phyloP scores from a whole-genome alignment of 225 moss, liverwort and hornwort genomes.

The Marchantia paleacea region DNA sequence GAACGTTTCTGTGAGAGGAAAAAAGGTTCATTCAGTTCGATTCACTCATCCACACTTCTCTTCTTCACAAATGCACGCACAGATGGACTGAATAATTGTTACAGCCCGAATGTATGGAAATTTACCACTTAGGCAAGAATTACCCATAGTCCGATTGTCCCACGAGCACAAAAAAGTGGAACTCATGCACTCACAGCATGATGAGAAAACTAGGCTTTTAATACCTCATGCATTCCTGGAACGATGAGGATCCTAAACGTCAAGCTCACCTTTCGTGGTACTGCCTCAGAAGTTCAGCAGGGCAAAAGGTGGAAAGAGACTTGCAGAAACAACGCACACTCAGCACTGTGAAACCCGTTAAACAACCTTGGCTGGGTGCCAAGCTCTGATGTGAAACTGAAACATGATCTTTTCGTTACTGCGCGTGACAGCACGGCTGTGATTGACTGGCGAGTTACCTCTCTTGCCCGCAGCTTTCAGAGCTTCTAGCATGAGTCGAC shows the following conservation, averaged over 20 bases:
- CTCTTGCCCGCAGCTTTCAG: conserved; percentile 31
- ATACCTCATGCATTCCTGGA: not conserved
- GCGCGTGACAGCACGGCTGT: conserved; percentile 10
- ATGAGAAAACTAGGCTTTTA: not conserved
- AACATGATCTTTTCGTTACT: conserved; percentile 23
- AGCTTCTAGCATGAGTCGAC: conserved; percentile 66
- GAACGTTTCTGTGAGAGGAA: conserved; percentile 32
- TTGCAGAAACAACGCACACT: conserved; percentile 24
- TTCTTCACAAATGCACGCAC: not conserved
- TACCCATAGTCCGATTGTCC: not conserved
- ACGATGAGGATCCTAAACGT: conserved; percentile 10
- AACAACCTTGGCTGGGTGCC: conserved; percentile 8
- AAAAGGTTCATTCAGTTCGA: not conserved
- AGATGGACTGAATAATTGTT: not conserved
- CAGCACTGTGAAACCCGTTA: conserved; percentile 19
- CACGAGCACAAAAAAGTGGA: not conserved
- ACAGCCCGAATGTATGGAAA: not conserved
- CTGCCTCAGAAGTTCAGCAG: conserved; percentile 15
- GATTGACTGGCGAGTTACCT: conserved; percentile 30
- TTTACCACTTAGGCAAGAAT: not conserved
- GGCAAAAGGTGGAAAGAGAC: conserved; percentile 20
- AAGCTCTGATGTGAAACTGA: conserved; percentile 24
- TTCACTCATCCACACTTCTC: not conserved
- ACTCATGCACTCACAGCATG: conserved; percentile 3
- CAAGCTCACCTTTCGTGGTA: conserved; percentile 21